Evolutionary conservation across 441 rosid species (phyloP).

Genomic region (Manihot esculenta): DNA sequence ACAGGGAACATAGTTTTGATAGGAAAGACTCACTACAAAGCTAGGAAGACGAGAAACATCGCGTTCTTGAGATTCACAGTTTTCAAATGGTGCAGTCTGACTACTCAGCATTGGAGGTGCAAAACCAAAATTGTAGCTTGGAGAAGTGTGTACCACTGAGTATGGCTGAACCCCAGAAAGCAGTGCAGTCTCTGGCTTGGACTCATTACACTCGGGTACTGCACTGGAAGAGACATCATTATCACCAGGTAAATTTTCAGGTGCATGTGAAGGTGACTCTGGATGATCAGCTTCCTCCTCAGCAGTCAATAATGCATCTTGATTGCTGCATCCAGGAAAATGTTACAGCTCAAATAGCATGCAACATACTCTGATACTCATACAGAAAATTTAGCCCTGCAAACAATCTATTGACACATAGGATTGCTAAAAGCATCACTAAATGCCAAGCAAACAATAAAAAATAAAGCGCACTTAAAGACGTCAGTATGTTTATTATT

Average conservation of each 20-base stretch:
- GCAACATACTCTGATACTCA: neutral
- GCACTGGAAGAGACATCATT: slow-evolving; percentile 44
- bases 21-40: slow-evolving; percentile 59
- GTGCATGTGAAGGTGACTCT: slow-evolving; percentile 46
- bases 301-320: slow-evolving; percentile 35
- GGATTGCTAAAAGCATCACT: neutral
- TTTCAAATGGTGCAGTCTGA: slow-evolving; percentile 67
- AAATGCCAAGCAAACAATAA: neutral
- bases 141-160: slow-evolving; percentile 57
- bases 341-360: neutral
- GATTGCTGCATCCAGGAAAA: slow-evolving; percentile 46
- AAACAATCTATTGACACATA: neutral
- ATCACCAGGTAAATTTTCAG: slow-evolving; percentile 55
- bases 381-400: neutral
- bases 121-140: slow-evolving; percentile 61
- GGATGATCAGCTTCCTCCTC: slow-evolving; percentile 59
- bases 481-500: neutral
- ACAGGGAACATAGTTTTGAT: slow-evolving; percentile 16
- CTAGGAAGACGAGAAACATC: slow-evolving; percentile 74
- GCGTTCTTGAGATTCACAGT: slow-evolving; percentile 71
- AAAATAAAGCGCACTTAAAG: neutral
- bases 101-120: slow-evolving; percentile 63
- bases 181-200: slow-evolving; percentile 56
- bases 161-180: slow-evolving; percentile 53
- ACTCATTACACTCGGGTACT: slow-evolving; percentile 50